Evolutionary conservation across 164 flowering plant genomes (phyloP), one percentile per base, ranked within the genome.

Genomic region (Brasenia schreberi): DNA sequence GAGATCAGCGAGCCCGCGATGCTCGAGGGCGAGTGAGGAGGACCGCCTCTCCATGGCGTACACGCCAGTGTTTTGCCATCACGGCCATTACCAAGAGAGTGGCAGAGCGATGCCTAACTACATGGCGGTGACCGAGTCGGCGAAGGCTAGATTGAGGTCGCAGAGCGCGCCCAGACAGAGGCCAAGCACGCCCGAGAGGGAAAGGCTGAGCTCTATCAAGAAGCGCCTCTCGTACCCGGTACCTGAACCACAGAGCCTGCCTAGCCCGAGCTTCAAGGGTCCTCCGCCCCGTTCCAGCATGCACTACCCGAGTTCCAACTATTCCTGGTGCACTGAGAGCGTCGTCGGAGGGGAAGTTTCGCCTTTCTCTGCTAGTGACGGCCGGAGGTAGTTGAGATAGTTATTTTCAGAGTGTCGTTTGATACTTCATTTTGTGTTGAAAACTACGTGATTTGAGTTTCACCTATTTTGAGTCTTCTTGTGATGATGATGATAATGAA

Each of bases 41-140:
- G 63, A 61, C 27, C 19, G 33, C 12, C 19, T 11, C 63, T 61
- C 33, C n/a, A 18, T 61, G 10, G 16, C 56, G 7, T 61, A 61
- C 33, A 61, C 63, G 10, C 63, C 63, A 4, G 63, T 7, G 19
- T n/a, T 23, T 7, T 18, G 33, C 33, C 33, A n/a, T 7, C 42
- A 64, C 19, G 23, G 59, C 43, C 59, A 58, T 56, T 62, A 61
- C 16, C 69, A 68, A 0, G 62, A 52, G 65, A 69, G 42, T 2
- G 42, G 62, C 7, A 59, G 18, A 18, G 68, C 72, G 0, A 39
- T 78, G 33, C 98, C 98, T 0, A 92, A 81, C 72, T 92, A 92
- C 77, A 92, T 92, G 98, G 85, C 88, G 2, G 84, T 93, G 39
- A 92, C 98, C 0, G 98, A 81, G 65, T 92, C 98, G 4, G 93